A percentile compares a stretch with the other conserved stretches of the same genome.
These are phyloP conservation scores for Psilocybe tampanensis DNA, from an alignment of 768 basidiomycete species.

Conservation along the genomic window DNA sequence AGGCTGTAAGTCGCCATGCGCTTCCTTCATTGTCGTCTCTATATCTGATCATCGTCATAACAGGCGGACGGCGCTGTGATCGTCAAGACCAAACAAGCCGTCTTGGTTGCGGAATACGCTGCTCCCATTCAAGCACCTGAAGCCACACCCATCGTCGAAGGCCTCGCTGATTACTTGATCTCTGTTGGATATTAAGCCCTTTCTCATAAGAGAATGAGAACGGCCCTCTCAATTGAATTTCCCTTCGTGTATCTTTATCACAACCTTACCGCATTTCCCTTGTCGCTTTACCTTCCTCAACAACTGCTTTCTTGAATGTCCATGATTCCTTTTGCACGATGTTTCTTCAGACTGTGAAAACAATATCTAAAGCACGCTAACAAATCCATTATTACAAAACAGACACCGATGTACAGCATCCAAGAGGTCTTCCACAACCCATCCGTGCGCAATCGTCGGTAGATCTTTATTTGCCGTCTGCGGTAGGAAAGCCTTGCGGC, in stretches of 20 bases:
- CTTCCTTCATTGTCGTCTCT: background rate
- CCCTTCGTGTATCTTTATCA: constrained; percentile 19
- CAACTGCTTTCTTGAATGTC: background rate
- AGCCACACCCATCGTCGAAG: constrained; percentile 63
- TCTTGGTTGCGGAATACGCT: constrained; percentile 78
- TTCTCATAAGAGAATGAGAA: background rate
- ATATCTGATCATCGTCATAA: background rate
- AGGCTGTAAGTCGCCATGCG: constrained; percentile 59
- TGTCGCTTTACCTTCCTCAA: background rate
- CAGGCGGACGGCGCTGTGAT: constrained; percentile 77
- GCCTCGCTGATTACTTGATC: constrained; percentile 80
- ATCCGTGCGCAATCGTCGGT: constrained; percentile 52
- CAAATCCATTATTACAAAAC: constrained; percentile 70
- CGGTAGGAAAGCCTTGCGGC: constrained; percentile 79
- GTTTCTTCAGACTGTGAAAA: background rate
- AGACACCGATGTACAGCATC: constrained; percentile 70
- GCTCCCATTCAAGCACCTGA: constrained; percentile 69
- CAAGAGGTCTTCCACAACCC: constrained; percentile 66
- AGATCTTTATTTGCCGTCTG: constrained; percentile 38
- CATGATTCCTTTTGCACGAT: background rate
- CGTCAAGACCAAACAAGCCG: constrained; percentile 83
- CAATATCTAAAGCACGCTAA: constrained; percentile 45
- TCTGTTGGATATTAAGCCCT: constrained; percentile 51
- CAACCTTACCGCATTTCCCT: constrained; percentile 1
- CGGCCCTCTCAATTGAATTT: constrained; percentile 14